Base-by-base conservation (phyloP, 1,139 yeast genomes). In the Arxiozyma bovina region DNA sequence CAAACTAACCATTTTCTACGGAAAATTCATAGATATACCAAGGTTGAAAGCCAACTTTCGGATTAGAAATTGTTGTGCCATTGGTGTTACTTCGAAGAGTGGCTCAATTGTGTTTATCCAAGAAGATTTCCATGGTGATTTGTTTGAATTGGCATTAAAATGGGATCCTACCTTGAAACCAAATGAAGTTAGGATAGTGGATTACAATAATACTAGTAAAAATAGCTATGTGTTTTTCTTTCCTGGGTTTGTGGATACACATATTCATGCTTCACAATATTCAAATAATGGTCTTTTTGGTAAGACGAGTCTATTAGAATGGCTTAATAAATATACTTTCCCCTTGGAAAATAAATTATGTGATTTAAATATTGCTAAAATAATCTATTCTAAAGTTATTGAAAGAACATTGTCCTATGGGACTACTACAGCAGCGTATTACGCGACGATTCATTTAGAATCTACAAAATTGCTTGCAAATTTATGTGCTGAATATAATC, bases 171-270 rank as follows among this genome's bases (percentile, higher is more conserved):
- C 9, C 18, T 18, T 18, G 20, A 41, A n/a, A 8, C 25, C 45
- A 1, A 1, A 40, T 45, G 43, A 40, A 17, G 23, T 46, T 46
- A 23, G 22, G 2, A 25, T 48, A 12, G n/a, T 48, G 23, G 21
- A 38, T 42, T n/a, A 34, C 15, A 17, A 34, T 50, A 12, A 30
- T 22, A 38, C 11, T 12, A 34, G 8, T 21, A 45, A 17, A 3
- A 27, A 40, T 42, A 15, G 34, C 27, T 17, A 46, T 17, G 47
- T 17, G 34, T 90, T 91, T 68, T 81, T 85, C 63, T 81, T 88
- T 64, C 99, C 99, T 0, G 99, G 99, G 0, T 90, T 93, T 63
- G 74, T 93, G 17, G 99, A 93, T 66, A 90, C 98, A 1, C 99
- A 93, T 67, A 89, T 90, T 57, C 99, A 93, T 69, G 97, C 98